phyloP scores from a whole-genome alignment of 2,329 filamentous ascomycete genomes.

The Penicillium sp. region DNA sequence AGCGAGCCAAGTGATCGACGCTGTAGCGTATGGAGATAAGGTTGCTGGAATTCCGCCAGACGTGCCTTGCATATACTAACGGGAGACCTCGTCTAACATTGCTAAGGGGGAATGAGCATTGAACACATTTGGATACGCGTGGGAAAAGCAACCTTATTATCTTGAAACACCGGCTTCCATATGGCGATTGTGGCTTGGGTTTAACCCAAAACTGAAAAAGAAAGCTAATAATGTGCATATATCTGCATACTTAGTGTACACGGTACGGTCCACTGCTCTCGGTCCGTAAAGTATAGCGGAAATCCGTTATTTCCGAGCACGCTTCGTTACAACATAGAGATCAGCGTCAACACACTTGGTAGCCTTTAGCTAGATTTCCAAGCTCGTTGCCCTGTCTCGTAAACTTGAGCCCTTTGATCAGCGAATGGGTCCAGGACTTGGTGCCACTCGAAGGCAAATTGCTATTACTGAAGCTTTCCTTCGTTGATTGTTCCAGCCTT shows the following conservation, averaged over 20 bases:
- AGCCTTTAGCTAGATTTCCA: not conserved
- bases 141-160: constrained; percentile 21
- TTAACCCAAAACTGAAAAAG: not conserved
- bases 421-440: not conserved
- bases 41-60: constrained; percentile 21
- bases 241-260: constrained; percentile 15
- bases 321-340: not conserved
- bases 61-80: constrained; percentile 25
- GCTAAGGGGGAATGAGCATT: constrained; percentile 16
- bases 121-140: constrained; percentile 12
- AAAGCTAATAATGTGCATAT: not conserved
- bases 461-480: constrained; percentile 9
- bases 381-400: not conserved
- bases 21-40: constrained; percentile 19
- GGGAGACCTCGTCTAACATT: constrained; percentile 21
- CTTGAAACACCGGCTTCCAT: constrained; percentile 23
- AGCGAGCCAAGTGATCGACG: constrained; percentile 14
- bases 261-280: constrained; percentile 8
- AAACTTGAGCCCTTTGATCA: not conserved
- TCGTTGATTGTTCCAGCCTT: not conserved
- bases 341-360: not conserved
- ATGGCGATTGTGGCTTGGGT: constrained; percentile 22
- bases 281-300: constrained; percentile 2
- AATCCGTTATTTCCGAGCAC: not conserved
- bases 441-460: not conserved